Conservation (phyloP, 768 basidiomycete species). For the Filobasidium floriforme region DNA sequence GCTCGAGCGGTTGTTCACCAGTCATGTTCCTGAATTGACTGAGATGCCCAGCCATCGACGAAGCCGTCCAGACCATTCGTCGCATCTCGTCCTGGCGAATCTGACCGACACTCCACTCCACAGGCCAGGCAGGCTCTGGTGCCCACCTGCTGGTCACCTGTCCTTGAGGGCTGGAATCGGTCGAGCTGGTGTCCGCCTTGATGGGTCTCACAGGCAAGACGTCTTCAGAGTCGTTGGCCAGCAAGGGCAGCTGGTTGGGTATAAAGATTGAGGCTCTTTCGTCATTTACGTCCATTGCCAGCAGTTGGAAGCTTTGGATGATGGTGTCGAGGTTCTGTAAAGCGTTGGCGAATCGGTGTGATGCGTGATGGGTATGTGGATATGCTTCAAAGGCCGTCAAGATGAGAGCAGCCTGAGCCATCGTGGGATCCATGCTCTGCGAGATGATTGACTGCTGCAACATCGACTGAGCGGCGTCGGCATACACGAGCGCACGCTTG, state of each 20-base stretch:
- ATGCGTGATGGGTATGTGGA: conserved; percentile 19
- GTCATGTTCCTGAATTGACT: conserved; percentile 13
- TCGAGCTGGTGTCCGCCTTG: not conserved
- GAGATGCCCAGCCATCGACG: conserved; percentile 16
- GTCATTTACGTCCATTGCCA: conserved; percentile 18
- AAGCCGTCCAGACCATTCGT: conserved; percentile 21
- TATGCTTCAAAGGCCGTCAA: conserved; percentile 20
- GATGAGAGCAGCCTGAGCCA: conserved; percentile 25
- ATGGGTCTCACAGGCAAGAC: conserved; percentile 10
- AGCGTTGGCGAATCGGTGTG: conserved; percentile 11
- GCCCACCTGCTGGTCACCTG: conserved; percentile 18
- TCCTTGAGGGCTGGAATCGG: not conserved
- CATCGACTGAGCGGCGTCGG: conserved; percentile 22
- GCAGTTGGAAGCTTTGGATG: conserved; percentile 17
- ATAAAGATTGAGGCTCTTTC: conserved; percentile 19
- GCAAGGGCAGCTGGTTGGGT: conserved; percentile 12
- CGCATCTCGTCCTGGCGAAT: conserved; percentile 20
- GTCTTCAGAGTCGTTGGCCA: not conserved
- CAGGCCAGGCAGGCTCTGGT: conserved; percentile 18
- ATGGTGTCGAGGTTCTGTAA: conserved; percentile 21
- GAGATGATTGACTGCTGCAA: conserved; percentile 26
- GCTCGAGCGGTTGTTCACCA: conserved; percentile 11
- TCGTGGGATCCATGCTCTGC: conserved; percentile 18
- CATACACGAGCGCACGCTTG: conserved; percentile 14
- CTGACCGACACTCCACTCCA: conserved; percentile 15